A percentile compares a stretch with the other conserved stretches of the same genome.
phyloP scores from a whole-genome alignment of 805 yeast genomes.

The Pichia californica region DNA sequence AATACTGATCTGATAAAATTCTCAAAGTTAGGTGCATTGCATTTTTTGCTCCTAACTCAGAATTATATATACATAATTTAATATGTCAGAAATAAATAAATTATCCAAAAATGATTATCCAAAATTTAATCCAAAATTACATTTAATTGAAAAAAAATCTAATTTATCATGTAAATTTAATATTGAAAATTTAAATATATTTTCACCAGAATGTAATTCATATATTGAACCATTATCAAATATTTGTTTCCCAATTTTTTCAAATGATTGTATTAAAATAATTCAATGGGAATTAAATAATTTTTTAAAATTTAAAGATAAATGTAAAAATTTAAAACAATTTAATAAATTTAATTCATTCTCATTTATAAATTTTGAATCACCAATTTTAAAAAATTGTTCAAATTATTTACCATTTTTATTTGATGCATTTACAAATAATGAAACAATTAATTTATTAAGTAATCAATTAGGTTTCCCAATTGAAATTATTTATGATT shows the following conservation, averaged over 20 bases:
- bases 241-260: conserved; percentile 37
- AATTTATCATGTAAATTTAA: conserved; percentile 4
- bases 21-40: too few species aligned
- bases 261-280: conserved; percentile 36
- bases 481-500: conserved; percentile 40
- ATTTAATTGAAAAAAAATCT: conserved; percentile 8
- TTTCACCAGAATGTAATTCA: conserved; percentile 14
- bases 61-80: too few species aligned
- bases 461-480: conserved; percentile 48
- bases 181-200: conserved; percentile 12
- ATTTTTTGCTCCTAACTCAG: too few species aligned
- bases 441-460: conserved; percentile 41
- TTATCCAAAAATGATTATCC: conserved; percentile 10
- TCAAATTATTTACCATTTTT: conserved; percentile 39
- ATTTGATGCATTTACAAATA: conserved; percentile 47
- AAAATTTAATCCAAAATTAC: conserved; percentile 20
- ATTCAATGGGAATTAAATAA: conserved; percentile 35
- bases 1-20: too few species aligned
- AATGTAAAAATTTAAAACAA: conserved; percentile 1
- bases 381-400: conserved; percentile 25
- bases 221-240: conserved; percentile 22
- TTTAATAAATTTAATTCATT: background rate
- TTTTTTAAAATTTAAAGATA: conserved; percentile 31
- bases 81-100: conserved; percentile 2
- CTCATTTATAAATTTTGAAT: conserved; percentile 14